Percentiles rank a stretch among this genome's conserved stretches.
phyloP scores from a whole-genome alignment of 345 rosid genomes.

The Acer saccharum region DNA sequence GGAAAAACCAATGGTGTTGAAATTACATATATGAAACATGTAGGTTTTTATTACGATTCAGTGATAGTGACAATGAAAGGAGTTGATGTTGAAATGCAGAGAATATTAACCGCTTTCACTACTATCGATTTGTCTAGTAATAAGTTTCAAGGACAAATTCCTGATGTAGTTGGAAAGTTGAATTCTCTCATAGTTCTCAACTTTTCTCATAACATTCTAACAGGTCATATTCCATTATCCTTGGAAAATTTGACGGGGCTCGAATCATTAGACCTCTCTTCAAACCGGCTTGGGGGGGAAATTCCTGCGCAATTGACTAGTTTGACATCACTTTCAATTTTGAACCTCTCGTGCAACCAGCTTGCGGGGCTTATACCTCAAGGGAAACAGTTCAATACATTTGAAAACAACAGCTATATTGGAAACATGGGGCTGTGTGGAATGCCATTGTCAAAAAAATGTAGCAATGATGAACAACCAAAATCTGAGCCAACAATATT shows the following conservation, averaged over 20 bases:
- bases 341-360: not conserved
- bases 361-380: not conserved
- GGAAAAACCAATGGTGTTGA: too few relatives aligned
- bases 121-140: slow-evolving; percentile 17
- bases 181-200: not conserved
- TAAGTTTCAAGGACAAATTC: not conserved
- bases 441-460: not conserved
- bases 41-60: not conserved
- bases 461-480: too few relatives aligned
- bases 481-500: too few relatives aligned
- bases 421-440: not conserved
- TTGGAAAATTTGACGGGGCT: slow-evolving; percentile 1
- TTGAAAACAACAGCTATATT: not conserved
- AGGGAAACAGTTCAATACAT: not conserved
- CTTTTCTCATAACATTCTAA: not conserved
- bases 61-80: not conserved
- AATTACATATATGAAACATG: too few relatives aligned
- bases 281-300: not conserved
- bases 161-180: slow-evolving; percentile 12
- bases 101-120: not conserved
- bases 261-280: not conserved
- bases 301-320: not conserved
- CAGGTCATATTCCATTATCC: not conserved
- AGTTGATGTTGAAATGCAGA: not conserved
- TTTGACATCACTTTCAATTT: not conserved